Evolutionary conservation across 768 basidiomycete species (phyloP).

Genomic region (Xerocomellus dryophilus): DNA sequence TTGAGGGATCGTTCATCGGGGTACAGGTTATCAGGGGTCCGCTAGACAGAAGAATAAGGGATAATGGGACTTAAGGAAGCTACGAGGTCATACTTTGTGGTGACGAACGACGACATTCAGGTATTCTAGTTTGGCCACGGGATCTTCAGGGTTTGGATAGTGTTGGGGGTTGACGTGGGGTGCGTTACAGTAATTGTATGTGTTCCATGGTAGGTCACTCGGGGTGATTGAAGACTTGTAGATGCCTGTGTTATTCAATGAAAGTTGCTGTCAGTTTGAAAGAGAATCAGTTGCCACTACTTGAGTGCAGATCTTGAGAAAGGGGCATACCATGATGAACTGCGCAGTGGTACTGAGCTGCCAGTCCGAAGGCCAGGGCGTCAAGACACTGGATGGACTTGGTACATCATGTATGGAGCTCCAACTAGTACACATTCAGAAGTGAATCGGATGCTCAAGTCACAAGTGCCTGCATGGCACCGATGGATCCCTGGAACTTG

Average conservation of each 20-base stretch:
- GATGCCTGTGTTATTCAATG: slow-evolving; percentile 30
- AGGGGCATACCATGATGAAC: slow-evolving; percentile 6
- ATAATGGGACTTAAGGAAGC: background rate
- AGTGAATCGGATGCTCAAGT: too few species aligned
- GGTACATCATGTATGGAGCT: too few species aligned
- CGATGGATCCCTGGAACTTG: too few species aligned
- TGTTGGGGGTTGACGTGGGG: slow-evolving; percentile 43
- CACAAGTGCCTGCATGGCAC: background rate
- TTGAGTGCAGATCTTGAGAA: background rate
- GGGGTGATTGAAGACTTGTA: slow-evolving; percentile 47
- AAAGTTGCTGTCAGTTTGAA: slow-evolving; percentile 6
- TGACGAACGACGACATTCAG: slow-evolving; percentile 45
- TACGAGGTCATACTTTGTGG: slow-evolving; percentile 38
- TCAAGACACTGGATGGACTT: too few species aligned
- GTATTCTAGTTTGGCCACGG: slow-evolving; percentile 37
- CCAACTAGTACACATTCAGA: too few species aligned
- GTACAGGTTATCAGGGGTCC: slow-evolving; percentile 50
- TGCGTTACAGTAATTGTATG: slow-evolving; percentile 54
- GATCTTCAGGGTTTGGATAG: slow-evolving; percentile 32
- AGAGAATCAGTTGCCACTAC: background rate
- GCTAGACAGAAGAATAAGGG: slow-evolving; percentile 23
- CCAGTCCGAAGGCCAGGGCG: too few species aligned
- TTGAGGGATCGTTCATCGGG: slow-evolving; percentile 43
- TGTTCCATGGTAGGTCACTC: slow-evolving; percentile 41
- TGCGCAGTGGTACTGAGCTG: background rate